These are phyloP conservation scores for Trichoderma reesei DNA, from an alignment of 495 filamentous ascomycete genomes.

Conservation along the genomic window DNA sequence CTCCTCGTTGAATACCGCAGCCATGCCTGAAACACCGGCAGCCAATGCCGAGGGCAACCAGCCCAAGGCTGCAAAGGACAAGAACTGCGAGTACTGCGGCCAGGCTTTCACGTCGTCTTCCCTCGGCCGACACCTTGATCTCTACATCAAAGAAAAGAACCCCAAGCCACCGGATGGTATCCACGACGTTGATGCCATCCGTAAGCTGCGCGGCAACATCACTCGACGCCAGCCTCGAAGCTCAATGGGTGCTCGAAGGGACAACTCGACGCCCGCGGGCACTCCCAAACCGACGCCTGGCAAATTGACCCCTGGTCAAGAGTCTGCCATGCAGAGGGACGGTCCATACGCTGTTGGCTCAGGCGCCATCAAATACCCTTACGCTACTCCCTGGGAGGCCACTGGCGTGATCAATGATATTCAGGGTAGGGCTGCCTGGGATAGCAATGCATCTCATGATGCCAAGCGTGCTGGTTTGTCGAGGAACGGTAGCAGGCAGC, in stretches of 20 bases:
- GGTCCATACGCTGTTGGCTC: slow-evolving; percentile 35
- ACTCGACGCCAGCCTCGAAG: slow-evolving; percentile 69
- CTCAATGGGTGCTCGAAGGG: slow-evolving; percentile 41
- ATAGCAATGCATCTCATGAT: slow-evolving; percentile 16
- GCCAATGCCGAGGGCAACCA: slow-evolving; percentile 21
- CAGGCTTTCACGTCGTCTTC: slow-evolving; percentile 86
- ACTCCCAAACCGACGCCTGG: slow-evolving; percentile 29
- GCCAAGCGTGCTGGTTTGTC: slow-evolving; percentile 23
- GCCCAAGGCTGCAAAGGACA: slow-evolving; percentile 56
- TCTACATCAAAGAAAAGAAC: slow-evolving; percentile 83
- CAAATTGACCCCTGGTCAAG: slow-evolving; percentile 23
- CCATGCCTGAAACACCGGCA: background rate
- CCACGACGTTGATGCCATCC: slow-evolving; percentile 81
- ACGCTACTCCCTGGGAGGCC: slow-evolving; percentile 53
- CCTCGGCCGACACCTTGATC: slow-evolving; percentile 82
- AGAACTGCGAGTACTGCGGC: slow-evolving; percentile 72
- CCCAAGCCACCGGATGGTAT: slow-evolving; percentile 72
- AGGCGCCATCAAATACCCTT: slow-evolving; percentile 48
- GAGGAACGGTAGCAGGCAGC: slow-evolving; percentile 34
- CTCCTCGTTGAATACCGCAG: background rate
- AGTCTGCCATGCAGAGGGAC: slow-evolving; percentile 26
- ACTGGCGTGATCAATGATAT: slow-evolving; percentile 78
- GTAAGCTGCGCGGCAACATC: slow-evolving; percentile 67
- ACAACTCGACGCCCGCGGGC: slow-evolving; percentile 31
- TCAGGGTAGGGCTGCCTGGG: slow-evolving; percentile 31